Base-by-base conservation (phyloP, 202 grass and related monocot species). In the Bolboschoenoplectus hybrid region DNA sequence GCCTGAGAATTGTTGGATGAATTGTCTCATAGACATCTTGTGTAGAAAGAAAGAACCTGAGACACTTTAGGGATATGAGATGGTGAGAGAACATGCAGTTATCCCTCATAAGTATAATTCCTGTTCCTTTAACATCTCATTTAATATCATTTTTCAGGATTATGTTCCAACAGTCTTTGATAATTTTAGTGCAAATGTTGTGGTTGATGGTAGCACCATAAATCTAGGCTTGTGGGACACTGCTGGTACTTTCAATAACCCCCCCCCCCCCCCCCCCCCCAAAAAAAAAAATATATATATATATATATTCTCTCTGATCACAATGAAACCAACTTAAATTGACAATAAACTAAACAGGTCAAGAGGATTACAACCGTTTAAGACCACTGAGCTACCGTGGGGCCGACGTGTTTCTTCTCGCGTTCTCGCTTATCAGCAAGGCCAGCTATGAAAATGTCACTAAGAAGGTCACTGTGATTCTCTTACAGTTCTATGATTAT, bases 381-480 rank as follows among this genome's bases (percentile, higher is more conserved):
- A 85, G 87, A 85, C 88, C 88, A 3, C 56, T 89, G 65, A 89
- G 88, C 11, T 89, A 89, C 64, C 76, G 88, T 45, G 88, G 88
- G 11, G 88, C 88, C 9, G 88, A 89, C 83, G 82, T 89, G 49
- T 89, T 89, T 75, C 78, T 89, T 35, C 20, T 89, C 16, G 83
- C 88, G 5, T 89, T 89, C 66, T 89, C 88, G 26, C 88, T 89
- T 56, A 89, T 89, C 58, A 89, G 88, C 69, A 89, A 89, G 60
- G 88, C 88, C 12, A 89, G 88, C 67, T 89, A 89, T 68, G 88
- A 89, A 75, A 89, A 89, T 45, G 84, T 89, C 12, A 62, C 84
- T n/a, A 89, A 89, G 78, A 89, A 89, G 84, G 88, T 79, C 32
- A 78, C 2, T 32, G 9, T 11, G 7, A 39, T 35, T 16, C 82